Conservation (phyloP, 1,139 yeast species). For the Kodamaea plutei region DNA sequence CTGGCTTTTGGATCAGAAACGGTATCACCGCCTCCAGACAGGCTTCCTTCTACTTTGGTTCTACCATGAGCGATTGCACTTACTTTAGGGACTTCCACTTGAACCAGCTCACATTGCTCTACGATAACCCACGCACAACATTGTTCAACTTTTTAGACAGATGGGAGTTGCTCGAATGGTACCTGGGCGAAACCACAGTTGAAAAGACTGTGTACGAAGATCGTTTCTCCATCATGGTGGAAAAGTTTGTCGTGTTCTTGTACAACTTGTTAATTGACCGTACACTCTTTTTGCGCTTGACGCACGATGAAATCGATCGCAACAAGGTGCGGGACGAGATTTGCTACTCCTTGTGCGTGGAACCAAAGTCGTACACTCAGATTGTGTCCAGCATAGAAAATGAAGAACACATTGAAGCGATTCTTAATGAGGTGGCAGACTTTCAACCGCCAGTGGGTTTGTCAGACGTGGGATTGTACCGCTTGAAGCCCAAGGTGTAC, state of each 20-base stretch:
- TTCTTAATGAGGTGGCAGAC: constrained; percentile 37
- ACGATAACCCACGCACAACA: constrained; percentile 41
- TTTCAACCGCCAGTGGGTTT: constrained; percentile 40
- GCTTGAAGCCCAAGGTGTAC: constrained; percentile 40
- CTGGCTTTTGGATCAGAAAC: constrained; percentile 90
- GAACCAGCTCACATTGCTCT: constrained; percentile 49
- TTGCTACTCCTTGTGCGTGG: constrained; percentile 46
- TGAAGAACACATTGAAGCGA: constrained; percentile 30
- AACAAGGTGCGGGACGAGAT: constrained; percentile 33
- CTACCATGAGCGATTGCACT: constrained; percentile 33
- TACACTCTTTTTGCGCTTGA: constrained; percentile 36
- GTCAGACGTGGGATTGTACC: constrained; percentile 38
- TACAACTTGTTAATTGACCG: constrained; percentile 59
- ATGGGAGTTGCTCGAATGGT: constrained; percentile 61
- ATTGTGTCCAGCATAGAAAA: constrained; percentile 35
- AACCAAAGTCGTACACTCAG: constrained; percentile 53
- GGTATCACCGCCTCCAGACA: constrained; percentile 53
- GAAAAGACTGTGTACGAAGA: constrained; percentile 55
- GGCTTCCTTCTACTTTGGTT: constrained; percentile 33
- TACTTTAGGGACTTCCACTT: constrained; percentile 51
- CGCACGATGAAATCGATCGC: constrained; percentile 20
- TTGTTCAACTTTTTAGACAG: constrained; percentile 50
- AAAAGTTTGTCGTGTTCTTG: constrained; percentile 51
- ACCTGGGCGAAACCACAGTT: constrained; percentile 31
- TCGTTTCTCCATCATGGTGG: constrained; percentile 46